Evolutionary conservation across 768 basidiomycete genomes (phyloP).

Genomic region (Mycena haematopus): DNA sequence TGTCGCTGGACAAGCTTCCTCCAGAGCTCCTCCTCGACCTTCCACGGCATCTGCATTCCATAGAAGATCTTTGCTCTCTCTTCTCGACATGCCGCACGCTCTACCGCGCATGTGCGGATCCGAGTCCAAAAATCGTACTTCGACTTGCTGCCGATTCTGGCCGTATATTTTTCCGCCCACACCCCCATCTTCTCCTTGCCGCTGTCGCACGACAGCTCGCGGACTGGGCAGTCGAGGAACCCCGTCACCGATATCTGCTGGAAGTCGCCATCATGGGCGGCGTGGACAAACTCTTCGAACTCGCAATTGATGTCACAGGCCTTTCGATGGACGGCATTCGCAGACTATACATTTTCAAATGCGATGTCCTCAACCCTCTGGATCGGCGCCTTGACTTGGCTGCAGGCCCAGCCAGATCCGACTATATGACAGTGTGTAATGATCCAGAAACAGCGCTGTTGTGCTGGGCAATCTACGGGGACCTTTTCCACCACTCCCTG

Average conservation of each 20-base stretch:
- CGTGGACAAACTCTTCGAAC: constrained; percentile 22
- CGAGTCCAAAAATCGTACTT: constrained; percentile 19
- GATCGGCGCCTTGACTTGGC: constrained; percentile 15
- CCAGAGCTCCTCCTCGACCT: constrained; percentile 19
- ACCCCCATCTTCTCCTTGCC: no score
- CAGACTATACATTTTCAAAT: no score
- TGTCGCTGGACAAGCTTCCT: constrained; percentile 19
- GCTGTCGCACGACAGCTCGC: no score
- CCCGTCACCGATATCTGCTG: constrained; percentile 14
- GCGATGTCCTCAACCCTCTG: constrained; percentile 22
- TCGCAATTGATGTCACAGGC: constrained; percentile 21
- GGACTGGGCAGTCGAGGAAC: constrained; percentile 16
- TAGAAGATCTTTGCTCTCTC: constrained; percentile 23
- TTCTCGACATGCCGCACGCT: constrained; percentile 25
- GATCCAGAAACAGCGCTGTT: constrained; percentile 27
- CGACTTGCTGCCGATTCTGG: constrained; percentile 28
- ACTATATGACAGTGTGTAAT: constrained; percentile 15
- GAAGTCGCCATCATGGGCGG: constrained; percentile 27
- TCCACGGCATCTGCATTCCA: no score
- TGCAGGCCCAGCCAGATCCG: constrained; percentile 7
- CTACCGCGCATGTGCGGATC: constrained; percentile 17
- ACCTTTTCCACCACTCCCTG: no score
- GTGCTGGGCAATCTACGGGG: constrained; percentile 29
- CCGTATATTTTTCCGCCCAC: no score
- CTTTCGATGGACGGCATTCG: constrained; percentile 30